Evolutionary conservation across 371 early-diverging fungal genomes (phyloP).

Genomic region (Mucor indicus): DNA sequence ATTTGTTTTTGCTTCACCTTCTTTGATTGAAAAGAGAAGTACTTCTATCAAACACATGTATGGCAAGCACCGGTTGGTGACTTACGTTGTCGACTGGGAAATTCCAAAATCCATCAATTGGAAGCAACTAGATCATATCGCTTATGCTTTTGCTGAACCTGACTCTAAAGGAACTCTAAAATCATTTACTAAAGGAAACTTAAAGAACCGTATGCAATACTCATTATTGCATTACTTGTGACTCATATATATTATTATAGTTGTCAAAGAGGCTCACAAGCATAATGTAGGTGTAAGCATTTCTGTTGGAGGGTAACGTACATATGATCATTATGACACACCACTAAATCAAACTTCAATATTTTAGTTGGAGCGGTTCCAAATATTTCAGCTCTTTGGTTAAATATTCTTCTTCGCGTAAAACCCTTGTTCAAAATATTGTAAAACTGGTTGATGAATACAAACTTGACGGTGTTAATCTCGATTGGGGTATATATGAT

Average conservation of each 20-base stretch:
- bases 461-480: conserved; percentile 54
- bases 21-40: no score
- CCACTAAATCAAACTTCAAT: neutral
- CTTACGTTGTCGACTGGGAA: conserved; percentile 46
- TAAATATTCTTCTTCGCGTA: conserved; percentile 1
- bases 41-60: conserved; percentile 3
- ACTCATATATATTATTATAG: conserved; percentile 9
- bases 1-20: no score
- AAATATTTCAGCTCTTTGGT: conserved; percentile 30
- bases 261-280: conserved; percentile 37
- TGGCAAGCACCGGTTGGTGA: conserved; percentile 15
- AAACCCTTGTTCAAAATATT: conserved; percentile 26
- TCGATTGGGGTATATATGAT: conserved; percentile 56
- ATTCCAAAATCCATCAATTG: conserved; percentile 31
- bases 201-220: no score
- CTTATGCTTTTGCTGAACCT: conserved; percentile 41
- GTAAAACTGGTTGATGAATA: conserved; percentile 33
- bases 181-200: conserved; percentile 6
- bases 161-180: conserved; percentile 23
- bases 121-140: conserved; percentile 37
- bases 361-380: conserved; percentile 42
- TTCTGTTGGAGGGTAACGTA: conserved; percentile 42
- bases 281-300: conserved; percentile 32
- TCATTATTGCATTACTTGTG: no score
- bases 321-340: neutral